Percentiles rank a stretch among this genome's conserved stretches.
phyloP scores from a whole-genome alignment of 1,139 yeast genomes.

The Entelexis sorbosivorans region DNA sequence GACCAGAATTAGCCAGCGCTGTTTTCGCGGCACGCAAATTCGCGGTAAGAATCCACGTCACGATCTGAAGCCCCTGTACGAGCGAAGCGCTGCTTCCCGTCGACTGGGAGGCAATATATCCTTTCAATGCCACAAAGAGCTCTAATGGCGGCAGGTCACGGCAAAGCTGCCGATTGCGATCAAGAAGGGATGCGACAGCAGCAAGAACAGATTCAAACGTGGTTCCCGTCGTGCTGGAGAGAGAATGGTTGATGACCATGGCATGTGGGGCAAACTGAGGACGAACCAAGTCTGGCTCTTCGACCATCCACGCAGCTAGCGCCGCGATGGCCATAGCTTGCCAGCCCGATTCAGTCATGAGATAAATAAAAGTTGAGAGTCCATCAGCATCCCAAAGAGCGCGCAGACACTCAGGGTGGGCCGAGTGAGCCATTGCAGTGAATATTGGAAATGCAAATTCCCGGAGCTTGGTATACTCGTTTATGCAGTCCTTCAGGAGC shows the following conservation, averaged over 20 bases:
- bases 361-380: constrained; percentile 39
- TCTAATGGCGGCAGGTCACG: constrained; percentile 11
- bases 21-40: background rate
- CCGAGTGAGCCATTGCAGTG: constrained; percentile 51
- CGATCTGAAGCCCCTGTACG: constrained; percentile 21
- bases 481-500: constrained; percentile 38
- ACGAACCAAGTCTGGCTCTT: constrained; percentile 28
- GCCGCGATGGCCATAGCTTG: constrained; percentile 59
- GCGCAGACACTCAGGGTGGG: constrained; percentile 33
- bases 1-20: constrained; percentile 9
- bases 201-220: constrained; percentile 19
- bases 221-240: constrained; percentile 3
- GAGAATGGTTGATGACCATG: constrained; percentile 6
- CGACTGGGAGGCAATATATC: constrained; percentile 7
- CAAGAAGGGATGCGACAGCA: constrained; percentile 20
- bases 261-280: constrained; percentile 9
- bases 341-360: constrained; percentile 55
- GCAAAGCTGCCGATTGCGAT: constrained; percentile 16
- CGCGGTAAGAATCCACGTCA: constrained; percentile 14
- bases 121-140: constrained; percentile 12
- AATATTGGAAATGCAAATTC: constrained; percentile 54
- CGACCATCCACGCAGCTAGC: constrained; percentile 33
- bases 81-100: constrained; percentile 16
- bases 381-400: constrained; percentile 36
- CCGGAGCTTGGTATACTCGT: constrained; percentile 42